Conservation (phyloP, 768 basidiomycete species). For the Pholiota conissans region DNA sequence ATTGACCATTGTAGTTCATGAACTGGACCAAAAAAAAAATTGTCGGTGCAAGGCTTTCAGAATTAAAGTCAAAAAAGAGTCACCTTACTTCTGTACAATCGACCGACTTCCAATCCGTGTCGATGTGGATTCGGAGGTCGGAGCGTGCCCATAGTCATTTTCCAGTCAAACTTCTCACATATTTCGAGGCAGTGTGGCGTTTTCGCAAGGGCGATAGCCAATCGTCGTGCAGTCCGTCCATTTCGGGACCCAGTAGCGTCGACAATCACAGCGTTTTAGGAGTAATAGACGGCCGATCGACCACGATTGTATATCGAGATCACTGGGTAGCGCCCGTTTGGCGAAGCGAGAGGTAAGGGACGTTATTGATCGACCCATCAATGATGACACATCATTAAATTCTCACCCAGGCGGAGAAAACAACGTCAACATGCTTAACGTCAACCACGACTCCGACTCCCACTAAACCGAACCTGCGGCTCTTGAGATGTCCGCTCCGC, state of each 20-base stretch:
- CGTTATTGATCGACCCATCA: neutral
- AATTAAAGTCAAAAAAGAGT: neutral
- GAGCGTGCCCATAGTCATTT: neutral
- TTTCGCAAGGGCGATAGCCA: neutral
- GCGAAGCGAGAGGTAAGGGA: neutral
- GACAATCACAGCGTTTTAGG: neutral
- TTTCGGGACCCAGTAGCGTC: neutral
- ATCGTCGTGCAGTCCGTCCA: neutral
- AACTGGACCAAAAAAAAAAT: too few relatives aligned
- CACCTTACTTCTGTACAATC: neutral
- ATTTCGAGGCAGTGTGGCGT: neutral
- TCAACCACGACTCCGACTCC: neutral
- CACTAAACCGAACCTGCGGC: neutral
- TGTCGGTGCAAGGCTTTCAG: neutral
- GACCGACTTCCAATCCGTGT: neutral
- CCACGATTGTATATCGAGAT: neutral
- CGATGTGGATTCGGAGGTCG: neutral
- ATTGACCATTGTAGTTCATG: neutral
- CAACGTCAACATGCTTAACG: neutral
- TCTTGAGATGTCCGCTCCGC: neutral
- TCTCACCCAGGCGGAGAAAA: neutral
- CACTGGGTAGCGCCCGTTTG: neutral
- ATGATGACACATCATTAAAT: neutral
- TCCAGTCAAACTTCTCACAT: neutral
- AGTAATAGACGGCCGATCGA: neutral